Evolutionary conservation across 768 basidiomycete species (phyloP), one percentile per base, ranked within the genome.

Genomic region (Infundibulicybe gibba): DNA sequence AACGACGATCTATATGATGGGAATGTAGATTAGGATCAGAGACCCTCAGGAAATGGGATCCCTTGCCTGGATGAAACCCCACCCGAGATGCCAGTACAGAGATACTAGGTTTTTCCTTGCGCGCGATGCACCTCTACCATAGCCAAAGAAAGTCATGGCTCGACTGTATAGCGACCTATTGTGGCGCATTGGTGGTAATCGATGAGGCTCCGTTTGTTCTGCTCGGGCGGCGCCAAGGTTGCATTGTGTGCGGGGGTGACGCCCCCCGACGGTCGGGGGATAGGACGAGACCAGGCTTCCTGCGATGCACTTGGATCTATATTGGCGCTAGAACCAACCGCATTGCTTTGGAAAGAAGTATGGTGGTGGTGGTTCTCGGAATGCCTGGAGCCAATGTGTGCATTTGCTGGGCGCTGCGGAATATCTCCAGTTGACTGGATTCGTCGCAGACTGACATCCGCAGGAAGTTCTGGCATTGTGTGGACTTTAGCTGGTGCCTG

Each of bases 21-120:
- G 25, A 8, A 25, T 25, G 19, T 16, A 11, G 17, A 34, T 35
- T 39, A 3, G 8, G 16, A 39, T 52, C 39, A 50, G 16, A 25
- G 14, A 11, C n/a, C 20, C 16, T 31, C 10, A 44, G 49, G 52
- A 11, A 31, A 40, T 13, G n/a, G n/a, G 48, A 15, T 21, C 15
- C 10, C 62, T 19, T 42, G 65, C 59, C 71, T 87, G 85, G 11
- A 65, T 50, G 32, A 75, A 57, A 42, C 77, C 77, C 54, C 80
- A 81, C 3, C 55, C 47, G 8, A 82, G 49, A 41, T 72, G 75
- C 65, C 76, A 77, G 31, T 80, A 60, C 10, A 85, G 54, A 6
- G 75, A 74, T 20, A 83, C 68, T 14, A 83, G 57, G 37, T 77
- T 70, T 57, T 76, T 80, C 38, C 83, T 72, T 5, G 70, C 71